Evolutionary conservation across 176 grass and related monocot species (phyloP), one percentile per base, ranked within the genome.

Genomic region (Puccinellia tenuiflora): DNA sequence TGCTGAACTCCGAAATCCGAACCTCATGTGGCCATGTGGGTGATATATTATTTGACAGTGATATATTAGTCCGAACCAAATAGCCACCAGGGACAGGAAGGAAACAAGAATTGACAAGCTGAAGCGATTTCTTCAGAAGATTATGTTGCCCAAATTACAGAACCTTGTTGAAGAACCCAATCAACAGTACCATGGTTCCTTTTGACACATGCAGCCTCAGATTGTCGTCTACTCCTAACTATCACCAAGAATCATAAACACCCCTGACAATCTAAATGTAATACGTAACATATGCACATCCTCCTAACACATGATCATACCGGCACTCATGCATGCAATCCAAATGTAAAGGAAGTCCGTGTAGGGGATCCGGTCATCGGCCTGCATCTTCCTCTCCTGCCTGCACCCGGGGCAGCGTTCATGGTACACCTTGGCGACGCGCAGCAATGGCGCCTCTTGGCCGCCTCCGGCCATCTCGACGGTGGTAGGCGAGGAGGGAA

Each of bases 341-440:
- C 90, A 92, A 29, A 86, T 75, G 87, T 68, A 92, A 20, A 86
- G 40, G 90, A 92, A 90, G 14, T 84, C 88, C 15, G 3, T 76
- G 70, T 90, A 94, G 0, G 88, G 92, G 14, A 86, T 84, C 69
- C 79, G 29, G 16, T 75, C 43, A 10, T 43, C 61, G 31, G 68
- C 62, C 63, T 73, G 82, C 17, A 81, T 83, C 69, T 15, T 84
- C 79, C 84, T 86, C 35, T 86, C 35, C 76, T 73, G 92, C 83
- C 33, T 65, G 88, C 92, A 90, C 11, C 92, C 86, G 0, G 92
- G 91, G 47, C 92, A 94, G 8, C 45, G 18, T 61, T 91, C 83
- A 40, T 61, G 47, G 86, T 77, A 86, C 62, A 56, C 61, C 75
- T 71, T 83, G 51, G 34, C 9, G 29, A 18, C 20, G 33, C 7